These are phyloP conservation scores for Fusarium sterilihyphosum DNA, from an alignment of 2,329 filamentous ascomycete species.

Conservation along the genomic window DNA sequence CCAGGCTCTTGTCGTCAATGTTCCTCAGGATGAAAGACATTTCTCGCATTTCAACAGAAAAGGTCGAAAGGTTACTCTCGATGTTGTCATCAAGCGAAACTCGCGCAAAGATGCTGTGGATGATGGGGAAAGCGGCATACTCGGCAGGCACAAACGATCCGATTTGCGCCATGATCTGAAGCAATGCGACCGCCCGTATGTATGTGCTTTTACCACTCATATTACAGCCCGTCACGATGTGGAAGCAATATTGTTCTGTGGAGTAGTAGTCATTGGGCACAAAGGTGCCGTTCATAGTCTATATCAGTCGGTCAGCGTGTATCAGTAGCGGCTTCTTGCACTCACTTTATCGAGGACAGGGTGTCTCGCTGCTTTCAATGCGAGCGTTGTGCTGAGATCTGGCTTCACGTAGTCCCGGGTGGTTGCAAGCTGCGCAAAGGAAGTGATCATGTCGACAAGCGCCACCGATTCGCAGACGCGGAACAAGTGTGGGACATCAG, in stretches of 20 bases:
- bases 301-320: background rate
- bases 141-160: constrained; percentile 89
- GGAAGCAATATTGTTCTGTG: constrained; percentile 81
- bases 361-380: constrained; percentile 79
- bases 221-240: constrained; percentile 95
- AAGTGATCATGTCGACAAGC: constrained; percentile 84
- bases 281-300: constrained; percentile 73
- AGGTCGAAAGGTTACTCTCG: constrained; percentile 91
- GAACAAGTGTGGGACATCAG: constrained; percentile 78
- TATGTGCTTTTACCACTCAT: constrained; percentile 99
- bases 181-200: constrained; percentile 83
- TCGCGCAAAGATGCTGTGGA: constrained; percentile 86
- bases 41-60: constrained; percentile 94
- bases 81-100: constrained; percentile 88
- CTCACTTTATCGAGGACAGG: constrained; percentile 77
- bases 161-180: constrained; percentile 93
- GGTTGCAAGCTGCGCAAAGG: constrained; percentile 79
- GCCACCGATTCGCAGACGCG: constrained; percentile 87
- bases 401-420: constrained; percentile 70
- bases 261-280: constrained; percentile 93
- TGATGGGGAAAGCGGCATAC: constrained; percentile 83
- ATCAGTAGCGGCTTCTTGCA: background rate
- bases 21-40: constrained; percentile 92
- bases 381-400: constrained; percentile 73
- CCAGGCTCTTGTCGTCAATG: constrained; percentile 78